Conservation (phyloP, 2,329 filamentous ascomycete genomes). For the Fusarium nisikadoi region DNA sequence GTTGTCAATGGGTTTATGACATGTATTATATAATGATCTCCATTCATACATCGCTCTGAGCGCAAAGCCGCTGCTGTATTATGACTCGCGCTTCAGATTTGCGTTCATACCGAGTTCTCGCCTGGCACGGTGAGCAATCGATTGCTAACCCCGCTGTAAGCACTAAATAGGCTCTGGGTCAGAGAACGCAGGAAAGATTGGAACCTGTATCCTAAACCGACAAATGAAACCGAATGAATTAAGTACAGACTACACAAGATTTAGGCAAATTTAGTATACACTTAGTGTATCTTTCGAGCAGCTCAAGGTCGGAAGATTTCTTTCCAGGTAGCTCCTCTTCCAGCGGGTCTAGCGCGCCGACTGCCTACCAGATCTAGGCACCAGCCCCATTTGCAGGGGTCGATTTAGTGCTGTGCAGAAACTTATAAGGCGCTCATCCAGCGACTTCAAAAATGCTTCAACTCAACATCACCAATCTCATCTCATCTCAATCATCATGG, state of each 20-base stretch:
- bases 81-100: not conserved
- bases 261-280: not conserved
- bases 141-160: not conserved
- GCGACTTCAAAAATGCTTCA: not conserved
- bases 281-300: not conserved
- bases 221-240: fast-evolving
- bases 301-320: not conserved
- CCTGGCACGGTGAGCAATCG: too few species aligned
- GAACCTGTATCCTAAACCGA: fast-evolving
- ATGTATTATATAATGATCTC: conserved; percentile 9
- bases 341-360: not conserved
- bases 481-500: not conserved
- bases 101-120: fast-evolving
- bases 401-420: not conserved
- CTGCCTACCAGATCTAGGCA: not conserved
- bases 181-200: not conserved
- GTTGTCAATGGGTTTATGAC: too few species aligned
- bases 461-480: not conserved
- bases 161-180: not conserved
- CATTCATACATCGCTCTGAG: not conserved
- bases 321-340: not conserved
- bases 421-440: not conserved
- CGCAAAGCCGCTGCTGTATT: not conserved
- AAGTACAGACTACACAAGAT: fast-evolving
- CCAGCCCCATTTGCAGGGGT: not conserved